A percentile compares a stretch with the other conserved stretches of the same genome.
These are phyloP conservation scores for Starmerella apis DNA, from an alignment of 805 yeast genomes.

Conservation along the genomic window DNA sequence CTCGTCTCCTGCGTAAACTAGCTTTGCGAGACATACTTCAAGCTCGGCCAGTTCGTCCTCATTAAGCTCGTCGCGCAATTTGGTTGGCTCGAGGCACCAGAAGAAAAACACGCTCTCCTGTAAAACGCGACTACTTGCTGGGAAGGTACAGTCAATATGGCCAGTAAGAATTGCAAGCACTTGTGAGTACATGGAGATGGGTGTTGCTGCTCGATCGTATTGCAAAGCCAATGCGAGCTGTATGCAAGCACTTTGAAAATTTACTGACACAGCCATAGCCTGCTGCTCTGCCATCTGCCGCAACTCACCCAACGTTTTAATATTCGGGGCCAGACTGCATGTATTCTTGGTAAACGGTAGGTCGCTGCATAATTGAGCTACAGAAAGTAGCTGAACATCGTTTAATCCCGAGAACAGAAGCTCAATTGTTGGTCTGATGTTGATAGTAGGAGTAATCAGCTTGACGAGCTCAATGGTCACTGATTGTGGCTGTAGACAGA, in stretches of 20 bases:
- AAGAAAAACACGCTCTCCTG: slow-evolving; percentile 11
- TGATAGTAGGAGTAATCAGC: slow-evolving; percentile 3
- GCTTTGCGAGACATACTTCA: slow-evolving; percentile 16
- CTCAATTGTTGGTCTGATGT: slow-evolving; percentile 12
- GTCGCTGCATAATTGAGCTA: slow-evolving; percentile 1
- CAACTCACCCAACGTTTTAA: slow-evolving; percentile 1
- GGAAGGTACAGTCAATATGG: slow-evolving; percentile 1
- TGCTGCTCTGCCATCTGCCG: neutral
- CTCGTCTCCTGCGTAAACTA: slow-evolving; percentile 3
- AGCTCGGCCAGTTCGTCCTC: slow-evolving; percentile 14
- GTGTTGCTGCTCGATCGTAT: neutral
- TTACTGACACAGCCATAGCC: neutral
- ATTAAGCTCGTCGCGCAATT: slow-evolving; percentile 9
- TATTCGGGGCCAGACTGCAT: slow-evolving; percentile 2
- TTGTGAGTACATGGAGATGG: neutral
- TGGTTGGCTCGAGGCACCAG: slow-evolving; percentile 14
- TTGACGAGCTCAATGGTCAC: slow-evolving; percentile 3
- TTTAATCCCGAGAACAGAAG: slow-evolving; percentile 18
- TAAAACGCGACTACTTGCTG: neutral
- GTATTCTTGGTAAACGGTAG: neutral
- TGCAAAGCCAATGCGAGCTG: slow-evolving; percentile 7
- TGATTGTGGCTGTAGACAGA: slow-evolving; percentile 10
- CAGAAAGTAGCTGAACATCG: slow-evolving; percentile 10
- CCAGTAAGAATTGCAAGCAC: neutral
- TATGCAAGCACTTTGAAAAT: slow-evolving; percentile 6